These are phyloP conservation scores for Bassia scoparia DNA, from an alignment of 148 eudicot species.

Conservation along the genomic window DNA sequence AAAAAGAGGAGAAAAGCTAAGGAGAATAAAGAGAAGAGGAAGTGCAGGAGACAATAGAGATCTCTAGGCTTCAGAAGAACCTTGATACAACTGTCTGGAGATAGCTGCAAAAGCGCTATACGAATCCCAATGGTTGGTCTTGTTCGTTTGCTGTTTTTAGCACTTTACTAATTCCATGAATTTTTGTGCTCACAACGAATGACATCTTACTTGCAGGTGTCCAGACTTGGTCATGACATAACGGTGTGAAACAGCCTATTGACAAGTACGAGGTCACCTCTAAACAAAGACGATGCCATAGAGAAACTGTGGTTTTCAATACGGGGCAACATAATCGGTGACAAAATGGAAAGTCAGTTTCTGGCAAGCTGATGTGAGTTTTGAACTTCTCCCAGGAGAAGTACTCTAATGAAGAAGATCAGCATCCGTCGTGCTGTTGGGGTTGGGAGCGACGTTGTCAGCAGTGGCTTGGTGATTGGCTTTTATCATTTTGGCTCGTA, in stretches of 20 bases:
- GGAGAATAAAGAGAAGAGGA: conserved; percentile 56
- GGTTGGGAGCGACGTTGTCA: conserved; percentile 59
- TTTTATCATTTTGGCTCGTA: background rate
- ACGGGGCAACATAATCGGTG: conserved; percentile 66
- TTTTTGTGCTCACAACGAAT: conserved; percentile 1
- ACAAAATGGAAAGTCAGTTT: conserved; percentile 90
- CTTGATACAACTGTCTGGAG: conserved; percentile 69
- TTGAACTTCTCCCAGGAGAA: conserved; percentile 86
- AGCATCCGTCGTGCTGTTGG: conserved; percentile 92
- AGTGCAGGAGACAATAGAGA: conserved; percentile 64
- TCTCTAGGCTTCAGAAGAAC: conserved; percentile 63
- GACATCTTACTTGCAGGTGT: conserved; percentile 59
- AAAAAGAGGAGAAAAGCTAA: conserved; percentile 53
- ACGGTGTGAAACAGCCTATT: conserved; percentile 80
- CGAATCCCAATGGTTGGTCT: conserved; percentile 67
- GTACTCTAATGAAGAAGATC: conserved; percentile 81
- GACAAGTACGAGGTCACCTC: conserved; percentile 75
- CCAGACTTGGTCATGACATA: conserved; percentile 90
- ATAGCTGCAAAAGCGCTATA: conserved; percentile 88
- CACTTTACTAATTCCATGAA: background rate
- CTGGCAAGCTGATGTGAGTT: conserved; percentile 92
- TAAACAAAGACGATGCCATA: conserved; percentile 71
- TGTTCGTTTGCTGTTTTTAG: background rate
- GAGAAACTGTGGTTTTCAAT: conserved; percentile 82
- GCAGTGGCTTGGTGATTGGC: conserved; percentile 87